phyloP scores from a whole-genome alignment of 2,329 filamentous ascomycete species.

The Diaporthe citriasiana region DNA sequence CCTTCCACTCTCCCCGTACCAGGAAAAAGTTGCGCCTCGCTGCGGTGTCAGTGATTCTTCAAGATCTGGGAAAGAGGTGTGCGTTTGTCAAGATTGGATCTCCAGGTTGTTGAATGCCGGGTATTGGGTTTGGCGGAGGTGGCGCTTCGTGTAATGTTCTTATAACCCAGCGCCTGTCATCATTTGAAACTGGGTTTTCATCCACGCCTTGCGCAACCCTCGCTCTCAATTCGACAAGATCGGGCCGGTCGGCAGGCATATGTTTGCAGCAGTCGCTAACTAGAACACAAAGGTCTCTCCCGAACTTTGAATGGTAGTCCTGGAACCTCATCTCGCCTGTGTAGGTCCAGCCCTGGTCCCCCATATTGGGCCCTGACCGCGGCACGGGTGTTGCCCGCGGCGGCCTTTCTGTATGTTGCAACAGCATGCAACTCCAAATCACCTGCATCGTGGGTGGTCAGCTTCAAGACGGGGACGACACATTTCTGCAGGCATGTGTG shows the following conservation, averaged over 20 bases:
- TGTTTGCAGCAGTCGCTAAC: conserved; percentile 13
- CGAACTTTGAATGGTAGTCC: not conserved
- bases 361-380: not conserved
- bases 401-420: not conserved
- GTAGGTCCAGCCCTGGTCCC: conserved; percentile 25
- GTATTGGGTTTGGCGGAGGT: not conserved
- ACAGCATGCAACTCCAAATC: not conserved
- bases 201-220: not conserved
- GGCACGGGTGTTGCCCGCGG: not conserved
- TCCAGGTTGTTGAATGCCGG: not conserved
- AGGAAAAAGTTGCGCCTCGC: not conserved
- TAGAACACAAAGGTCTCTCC: conserved; percentile 5
- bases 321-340: conserved; percentile 9
- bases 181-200: not conserved
- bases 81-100: no score
- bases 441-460: not conserved
- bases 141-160: not conserved
- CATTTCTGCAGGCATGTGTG: not conserved
- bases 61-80: no score
- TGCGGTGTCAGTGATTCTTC: no score
- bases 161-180: not conserved
- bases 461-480: not conserved
- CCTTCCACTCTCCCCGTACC: not conserved
- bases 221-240: not conserved
- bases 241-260: conserved; percentile 13